Conservation (phyloP, 2,329 filamentous ascomycete species). For the Aspergillus tamarii region DNA sequence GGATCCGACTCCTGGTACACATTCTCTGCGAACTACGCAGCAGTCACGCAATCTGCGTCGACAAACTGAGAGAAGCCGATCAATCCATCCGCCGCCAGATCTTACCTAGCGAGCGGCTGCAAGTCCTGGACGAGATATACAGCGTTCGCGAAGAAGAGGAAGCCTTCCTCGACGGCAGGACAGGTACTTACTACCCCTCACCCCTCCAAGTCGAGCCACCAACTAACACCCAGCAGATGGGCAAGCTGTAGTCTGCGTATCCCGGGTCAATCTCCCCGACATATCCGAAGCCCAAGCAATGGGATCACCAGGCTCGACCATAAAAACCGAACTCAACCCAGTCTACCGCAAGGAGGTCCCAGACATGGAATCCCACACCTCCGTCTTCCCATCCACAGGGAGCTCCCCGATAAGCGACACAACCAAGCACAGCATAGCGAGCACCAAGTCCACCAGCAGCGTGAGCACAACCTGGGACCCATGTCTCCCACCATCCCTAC, state of each 20-base stretch:
- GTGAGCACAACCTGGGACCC: slow-evolving; percentile 16
- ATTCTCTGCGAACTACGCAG: slow-evolving; percentile 39
- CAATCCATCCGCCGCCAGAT: slow-evolving; percentile 40
- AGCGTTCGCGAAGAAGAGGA: slow-evolving; percentile 39
- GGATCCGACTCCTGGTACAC: slow-evolving; percentile 36
- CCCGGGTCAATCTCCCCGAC: slow-evolving; percentile 33
- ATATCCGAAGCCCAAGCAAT: slow-evolving; percentile 21
- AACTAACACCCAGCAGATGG: slow-evolving; percentile 24
- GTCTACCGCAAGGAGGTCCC: slow-evolving; percentile 20
- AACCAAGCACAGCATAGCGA: slow-evolving; percentile 4
- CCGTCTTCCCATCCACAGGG: slow-evolving; percentile 23
- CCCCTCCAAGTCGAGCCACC: not conserved
- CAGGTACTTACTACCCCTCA: slow-evolving; percentile 25
- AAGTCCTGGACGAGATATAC: slow-evolving; percentile 40
- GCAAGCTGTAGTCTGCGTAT: slow-evolving; percentile 29
- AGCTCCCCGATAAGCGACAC: slow-evolving; percentile 13
- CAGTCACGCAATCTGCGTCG: slow-evolving; percentile 37
- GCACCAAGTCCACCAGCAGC: slow-evolving; percentile 7
- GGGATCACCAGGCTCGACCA: slow-evolving; percentile 18
- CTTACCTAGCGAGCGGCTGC: slow-evolving; percentile 30
- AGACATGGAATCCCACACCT: slow-evolving; percentile 27
- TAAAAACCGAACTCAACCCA: slow-evolving; percentile 18
- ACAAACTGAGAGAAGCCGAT: slow-evolving; percentile 37
- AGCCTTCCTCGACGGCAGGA: slow-evolving; percentile 31
- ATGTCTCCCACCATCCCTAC: slow-evolving; percentile 13